Base-by-base conservation (phyloP, 129 eudicot species). In the Rutidosis leptorrhynchoides region DNA sequence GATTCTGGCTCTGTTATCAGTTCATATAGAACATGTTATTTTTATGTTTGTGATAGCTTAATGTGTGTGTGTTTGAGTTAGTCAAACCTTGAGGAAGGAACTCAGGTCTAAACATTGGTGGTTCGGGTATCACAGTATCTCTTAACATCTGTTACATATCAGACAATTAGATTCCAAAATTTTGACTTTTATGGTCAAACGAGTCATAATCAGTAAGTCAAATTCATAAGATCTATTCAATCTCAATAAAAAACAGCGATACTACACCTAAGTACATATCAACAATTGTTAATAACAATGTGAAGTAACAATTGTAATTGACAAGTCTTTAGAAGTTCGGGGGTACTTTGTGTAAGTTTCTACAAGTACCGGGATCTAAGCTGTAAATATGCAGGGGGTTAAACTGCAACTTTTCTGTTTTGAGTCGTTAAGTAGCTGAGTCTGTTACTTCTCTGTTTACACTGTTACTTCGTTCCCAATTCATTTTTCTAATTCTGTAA, bases 31-130 rank as follows among this genome's bases (percentile, higher is more conserved):
- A 59, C 40, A 28, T 54, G 72, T 74, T 71, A 78, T 19, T 55
- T 63, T 28, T 37, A 5, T 58, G 68, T 7, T 51, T 58, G 32
- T 48, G 33, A 51, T 33, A 74, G 16, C 37, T 9, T 40, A 20
- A 37, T 25, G 46, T 26, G 48, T 65, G 43, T 30, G 66, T 49
- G 16, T 35, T 42, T 29, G 26, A 48, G 49, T 61, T 64, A 17
- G 55, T 58, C 58, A 32, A 77, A 93, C 96, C 99, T 89, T 89
- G 99, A 62, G 96, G 92, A 78, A 93, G 92, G 76, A 83, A 93
- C 81, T 89, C 96, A 7, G 99, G 99, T 67, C 75, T 89, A 71
- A 85, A 93, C 99, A 93, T 93, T 4, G 99, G 99, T 48, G 81
- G 61, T 79, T 93, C 99, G 26, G 99, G 99, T 82, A 93, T 93